These are phyloP conservation scores for Pezicula neosporulosa DNA, from an alignment of 2,329 filamentous ascomycete species.

Conservation along the genomic window DNA sequence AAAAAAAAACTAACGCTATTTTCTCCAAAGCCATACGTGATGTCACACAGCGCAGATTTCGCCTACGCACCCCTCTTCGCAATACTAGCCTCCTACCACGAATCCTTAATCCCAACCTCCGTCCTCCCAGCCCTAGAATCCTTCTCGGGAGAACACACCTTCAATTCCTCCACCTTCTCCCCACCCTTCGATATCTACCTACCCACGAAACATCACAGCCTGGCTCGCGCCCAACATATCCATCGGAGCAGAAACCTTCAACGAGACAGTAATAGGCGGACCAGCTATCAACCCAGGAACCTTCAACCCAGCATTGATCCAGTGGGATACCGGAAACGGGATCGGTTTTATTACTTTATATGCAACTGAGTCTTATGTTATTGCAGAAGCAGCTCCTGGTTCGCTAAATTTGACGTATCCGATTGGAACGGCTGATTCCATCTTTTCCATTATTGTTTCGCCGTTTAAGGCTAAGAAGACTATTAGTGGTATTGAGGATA, in stretches of 20 bases:
- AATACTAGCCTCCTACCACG: conserved; percentile 47
- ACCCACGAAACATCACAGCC: conserved; percentile 53
- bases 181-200: conserved; percentile 52
- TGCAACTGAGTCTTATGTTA: conserved; percentile 35
- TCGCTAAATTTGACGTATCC: conserved; percentile 51
- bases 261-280: conserved; percentile 53
- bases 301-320: conserved; percentile 58
- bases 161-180: conserved; percentile 49
- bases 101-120: conserved; percentile 39
- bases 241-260: conserved; percentile 57
- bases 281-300: conserved; percentile 45
- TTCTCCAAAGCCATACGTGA: conserved; percentile 20
- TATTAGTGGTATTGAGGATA: conserved; percentile 41
- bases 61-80: conserved; percentile 55
- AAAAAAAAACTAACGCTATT: background rate
- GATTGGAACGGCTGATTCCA: conserved; percentile 41
- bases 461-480: conserved; percentile 42
- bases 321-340: conserved; percentile 47
- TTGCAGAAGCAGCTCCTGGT: conserved; percentile 37
- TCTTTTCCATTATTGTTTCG: conserved; percentile 48
- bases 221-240: conserved; percentile 55
- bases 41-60: conserved; percentile 58
- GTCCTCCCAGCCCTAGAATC: conserved; percentile 34
- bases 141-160: conserved; percentile 52
- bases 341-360: conserved; percentile 34